These are phyloP conservation scores for Aspergillus sp. DNA, from an alignment of 2,329 filamentous ascomycete genomes.

Conservation along the genomic window DNA sequence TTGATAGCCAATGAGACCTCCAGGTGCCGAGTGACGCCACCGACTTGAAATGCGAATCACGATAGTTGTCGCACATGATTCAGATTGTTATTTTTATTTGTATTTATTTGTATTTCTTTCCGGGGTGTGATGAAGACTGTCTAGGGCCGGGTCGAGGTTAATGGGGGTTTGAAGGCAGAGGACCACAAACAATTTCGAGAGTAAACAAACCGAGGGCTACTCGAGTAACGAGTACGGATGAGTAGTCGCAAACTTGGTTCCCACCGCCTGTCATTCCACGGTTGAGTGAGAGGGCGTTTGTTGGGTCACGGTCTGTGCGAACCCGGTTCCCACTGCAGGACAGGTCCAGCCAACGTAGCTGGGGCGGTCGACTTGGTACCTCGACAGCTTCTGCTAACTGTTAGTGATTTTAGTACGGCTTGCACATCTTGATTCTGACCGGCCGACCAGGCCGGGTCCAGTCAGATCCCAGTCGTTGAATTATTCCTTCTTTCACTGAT, in stretches of 20 bases:
- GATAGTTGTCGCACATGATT: background rate
- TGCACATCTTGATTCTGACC: slow-evolving; percentile 1
- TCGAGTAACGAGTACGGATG: background rate
- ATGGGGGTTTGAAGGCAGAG: background rate
- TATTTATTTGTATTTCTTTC: background rate
- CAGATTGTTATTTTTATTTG: no score
- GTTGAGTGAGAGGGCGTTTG: slow-evolving; percentile 14
- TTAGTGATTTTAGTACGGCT: background rate
- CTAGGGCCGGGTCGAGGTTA: background rate
- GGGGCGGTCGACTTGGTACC: background rate
- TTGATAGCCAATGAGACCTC: slow-evolving; percentile 8
- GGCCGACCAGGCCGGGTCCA: background rate
- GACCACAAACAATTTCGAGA: slow-evolving; percentile 1
- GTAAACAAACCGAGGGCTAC: background rate
- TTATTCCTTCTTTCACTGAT: slow-evolving; percentile 5
- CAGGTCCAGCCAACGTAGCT: slow-evolving; percentile 1
- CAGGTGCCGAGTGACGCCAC: slow-evolving; percentile 13
- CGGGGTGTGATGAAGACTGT: background rate
- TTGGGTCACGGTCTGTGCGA: slow-evolving; percentile 23
- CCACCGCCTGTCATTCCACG: slow-evolving; percentile 14
- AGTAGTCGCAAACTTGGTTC: background rate
- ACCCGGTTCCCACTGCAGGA: slow-evolving; percentile 22
- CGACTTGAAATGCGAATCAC: background rate
- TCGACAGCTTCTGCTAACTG: background rate
- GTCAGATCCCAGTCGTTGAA: slow-evolving; percentile 8